phyloP scores from a whole-genome alignment of 331 rosid species.

The Dryas integrifolia region DNA sequence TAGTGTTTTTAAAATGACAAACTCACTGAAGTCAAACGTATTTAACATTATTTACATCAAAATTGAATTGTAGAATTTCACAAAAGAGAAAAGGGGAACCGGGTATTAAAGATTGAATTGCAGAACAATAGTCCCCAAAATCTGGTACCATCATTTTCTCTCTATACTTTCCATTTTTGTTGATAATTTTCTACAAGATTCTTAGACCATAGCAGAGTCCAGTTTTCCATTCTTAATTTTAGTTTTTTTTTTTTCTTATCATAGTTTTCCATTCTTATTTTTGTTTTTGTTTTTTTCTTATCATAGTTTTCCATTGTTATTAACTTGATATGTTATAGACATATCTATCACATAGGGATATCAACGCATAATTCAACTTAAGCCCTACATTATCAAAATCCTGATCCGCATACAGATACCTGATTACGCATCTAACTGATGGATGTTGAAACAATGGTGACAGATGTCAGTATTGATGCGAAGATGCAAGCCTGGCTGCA shows the following conservation, averaged over 20 bases:
- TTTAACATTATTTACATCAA: neutral
- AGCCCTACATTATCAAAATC: too few relatives aligned
- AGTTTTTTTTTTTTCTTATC: too few relatives aligned
- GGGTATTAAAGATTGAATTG: neutral
- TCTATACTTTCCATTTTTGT: neutral
- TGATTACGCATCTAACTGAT: too few relatives aligned
- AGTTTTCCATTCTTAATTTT: neutral
- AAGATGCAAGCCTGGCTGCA: too few relatives aligned
- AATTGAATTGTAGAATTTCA: neutral
- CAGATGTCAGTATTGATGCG: too few relatives aligned
- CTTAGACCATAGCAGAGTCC: neutral
- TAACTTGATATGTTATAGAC: too few relatives aligned
- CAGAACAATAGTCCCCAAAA: neutral
- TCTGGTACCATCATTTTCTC: neutral
- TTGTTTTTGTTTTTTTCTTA: too few relatives aligned
- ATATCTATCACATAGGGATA: too few relatives aligned
- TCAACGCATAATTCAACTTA: too few relatives aligned
- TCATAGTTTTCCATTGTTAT: too few relatives aligned
- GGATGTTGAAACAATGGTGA: too few relatives aligned
- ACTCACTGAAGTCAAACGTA: neutral
- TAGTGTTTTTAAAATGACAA: neutral
- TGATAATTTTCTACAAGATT: neutral
- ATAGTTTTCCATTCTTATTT: neutral
- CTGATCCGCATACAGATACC: too few relatives aligned
- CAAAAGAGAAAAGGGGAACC: neutral